phyloP scores from a whole-genome alignment of 441 rosid species.

The Syzygium malaccense region DNA sequence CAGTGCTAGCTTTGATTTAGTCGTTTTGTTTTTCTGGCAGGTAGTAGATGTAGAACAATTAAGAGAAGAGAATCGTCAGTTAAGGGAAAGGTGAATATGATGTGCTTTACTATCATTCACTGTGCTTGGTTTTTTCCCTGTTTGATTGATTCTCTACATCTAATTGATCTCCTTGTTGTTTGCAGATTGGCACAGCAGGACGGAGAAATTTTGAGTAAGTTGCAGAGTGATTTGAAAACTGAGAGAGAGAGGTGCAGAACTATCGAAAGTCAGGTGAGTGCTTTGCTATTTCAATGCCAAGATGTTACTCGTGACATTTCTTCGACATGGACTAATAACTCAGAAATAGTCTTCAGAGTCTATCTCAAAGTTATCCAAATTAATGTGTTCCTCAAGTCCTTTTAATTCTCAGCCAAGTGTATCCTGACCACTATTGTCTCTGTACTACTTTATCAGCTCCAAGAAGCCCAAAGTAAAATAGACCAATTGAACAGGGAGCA shows the following conservation, averaged over 20 bases:
- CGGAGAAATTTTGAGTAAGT: constrained; percentile 9
- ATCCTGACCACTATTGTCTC: not conserved
- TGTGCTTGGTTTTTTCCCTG: not conserved
- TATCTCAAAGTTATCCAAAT: not conserved
- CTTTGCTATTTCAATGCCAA: not conserved
- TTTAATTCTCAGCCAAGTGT: not conserved
- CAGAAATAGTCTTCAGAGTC: not conserved
- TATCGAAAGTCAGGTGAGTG: constrained; percentile 51
- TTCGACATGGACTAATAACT: not conserved
- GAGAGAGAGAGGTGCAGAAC: constrained; percentile 39
- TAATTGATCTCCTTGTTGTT: not conserved
- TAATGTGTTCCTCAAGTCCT: not conserved
- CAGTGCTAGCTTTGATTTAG: not conserved
- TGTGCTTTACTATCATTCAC: not conserved
- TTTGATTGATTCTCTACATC: not conserved
- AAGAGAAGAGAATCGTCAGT: constrained; percentile 48
- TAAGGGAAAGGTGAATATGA: constrained; percentile 42
- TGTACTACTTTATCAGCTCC: constrained; percentile 28
- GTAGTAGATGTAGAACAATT: constrained; percentile 21
- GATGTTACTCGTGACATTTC: not conserved
- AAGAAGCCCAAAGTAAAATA: constrained; percentile 29
- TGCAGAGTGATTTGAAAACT: constrained; percentile 20
- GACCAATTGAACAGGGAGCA: constrained; percentile 63
- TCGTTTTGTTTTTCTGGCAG: not conserved
- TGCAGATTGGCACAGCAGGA: constrained; percentile 41